A percentile compares a stretch with the other conserved stretches of the same genome.
Evolutionary conservation across 306 rosid species (phyloP).

Genomic region (Trifolium subterraneum): DNA sequence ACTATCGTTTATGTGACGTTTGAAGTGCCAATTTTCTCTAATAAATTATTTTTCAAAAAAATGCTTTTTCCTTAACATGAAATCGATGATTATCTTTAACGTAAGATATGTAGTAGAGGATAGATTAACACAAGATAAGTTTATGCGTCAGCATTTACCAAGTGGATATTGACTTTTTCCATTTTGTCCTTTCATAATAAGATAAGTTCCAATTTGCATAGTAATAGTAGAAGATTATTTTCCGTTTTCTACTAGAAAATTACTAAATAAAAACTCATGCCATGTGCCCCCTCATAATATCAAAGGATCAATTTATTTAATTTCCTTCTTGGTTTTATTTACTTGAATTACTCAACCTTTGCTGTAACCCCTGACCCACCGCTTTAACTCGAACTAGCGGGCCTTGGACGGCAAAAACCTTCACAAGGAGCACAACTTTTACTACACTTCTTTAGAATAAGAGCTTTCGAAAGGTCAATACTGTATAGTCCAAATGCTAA

Average conservation of each 20-base stretch:
- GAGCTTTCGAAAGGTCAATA: constrained; percentile 21
- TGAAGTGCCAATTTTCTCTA: constrained; percentile 18
- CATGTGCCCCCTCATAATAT: not conserved
- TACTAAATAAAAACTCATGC: not conserved
- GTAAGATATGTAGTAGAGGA: not conserved
- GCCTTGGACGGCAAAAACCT: constrained; percentile 55
- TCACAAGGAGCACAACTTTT: not conserved
- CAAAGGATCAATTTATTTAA: not conserved
- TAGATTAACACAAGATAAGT: constrained; percentile 37
- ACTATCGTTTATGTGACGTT: constrained; percentile 21
- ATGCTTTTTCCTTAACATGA: not conserved
- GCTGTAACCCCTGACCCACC: constrained; percentile 18
- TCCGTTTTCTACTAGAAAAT: not conserved
- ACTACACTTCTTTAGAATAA: constrained; percentile 3
- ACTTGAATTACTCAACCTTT: constrained; percentile 29
- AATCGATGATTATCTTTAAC: constrained; percentile 5
- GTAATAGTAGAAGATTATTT: not conserved
- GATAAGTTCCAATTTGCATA: constrained; percentile 18
- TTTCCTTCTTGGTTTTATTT: not conserved
- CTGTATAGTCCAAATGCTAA: not conserved
- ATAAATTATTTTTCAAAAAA: not conserved
- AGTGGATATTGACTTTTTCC: constrained; percentile 35
- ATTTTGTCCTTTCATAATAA: constrained; percentile 24
- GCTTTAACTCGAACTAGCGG: constrained; percentile 41
- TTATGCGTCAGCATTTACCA: constrained; percentile 25